phyloP scores from a whole-genome alignment of 1,284 basidiomycete species.

The Neotropicomus parvogracilis region DNA sequence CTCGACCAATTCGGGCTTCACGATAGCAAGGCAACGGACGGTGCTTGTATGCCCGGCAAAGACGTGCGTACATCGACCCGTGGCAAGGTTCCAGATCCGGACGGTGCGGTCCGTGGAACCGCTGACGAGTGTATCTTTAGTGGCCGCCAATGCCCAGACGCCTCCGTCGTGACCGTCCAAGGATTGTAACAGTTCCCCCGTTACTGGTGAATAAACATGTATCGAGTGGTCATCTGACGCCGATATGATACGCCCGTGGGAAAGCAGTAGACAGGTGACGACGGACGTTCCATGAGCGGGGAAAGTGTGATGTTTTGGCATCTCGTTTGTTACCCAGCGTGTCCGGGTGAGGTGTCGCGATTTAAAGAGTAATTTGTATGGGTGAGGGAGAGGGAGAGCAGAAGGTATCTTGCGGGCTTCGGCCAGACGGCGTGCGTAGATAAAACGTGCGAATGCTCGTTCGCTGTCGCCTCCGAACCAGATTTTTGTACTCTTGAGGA shows the following conservation, averaged over 20 bases:
- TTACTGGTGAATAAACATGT: conserved; percentile 82
- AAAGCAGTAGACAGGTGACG: conserved; percentile 92
- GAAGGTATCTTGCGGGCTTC: conserved; percentile 40
- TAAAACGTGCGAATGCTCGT: conserved; percentile 61
- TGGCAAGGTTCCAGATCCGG: conserved; percentile 86
- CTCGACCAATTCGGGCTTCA: conserved; percentile 80
- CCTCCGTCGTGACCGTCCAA: conserved; percentile 91
- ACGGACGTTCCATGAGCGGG: conserved; percentile 85
- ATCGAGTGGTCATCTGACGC: conserved; percentile 94
- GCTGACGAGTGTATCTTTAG: conserved; percentile 83
- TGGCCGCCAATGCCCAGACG: conserved; percentile 89
- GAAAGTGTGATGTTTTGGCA: conserved; percentile 75
- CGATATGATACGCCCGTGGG: conserved; percentile 88
- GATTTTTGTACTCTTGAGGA: conserved; percentile 72
- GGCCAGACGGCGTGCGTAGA: conserved; percentile 55
- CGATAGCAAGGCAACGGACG: conserved; percentile 86
- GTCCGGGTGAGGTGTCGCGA: conserved; percentile 74
- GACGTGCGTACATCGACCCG: conserved; percentile 79
- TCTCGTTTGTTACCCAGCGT: conserved; percentile 73
- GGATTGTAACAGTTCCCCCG: conserved; percentile 69
- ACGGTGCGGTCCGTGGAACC: conserved; percentile 94
- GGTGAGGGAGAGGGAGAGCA: conserved; percentile 66
- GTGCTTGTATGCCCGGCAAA: conserved; percentile 94
- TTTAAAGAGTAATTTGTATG: conserved; percentile 85
- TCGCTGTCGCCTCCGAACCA: conserved; percentile 84